A percentile compares a stretch with the other conserved stretches of the same genome.
phyloP scores from a whole-genome alignment of 768 basidiomycete genomes.

The Collybiopsis confluens region DNA sequence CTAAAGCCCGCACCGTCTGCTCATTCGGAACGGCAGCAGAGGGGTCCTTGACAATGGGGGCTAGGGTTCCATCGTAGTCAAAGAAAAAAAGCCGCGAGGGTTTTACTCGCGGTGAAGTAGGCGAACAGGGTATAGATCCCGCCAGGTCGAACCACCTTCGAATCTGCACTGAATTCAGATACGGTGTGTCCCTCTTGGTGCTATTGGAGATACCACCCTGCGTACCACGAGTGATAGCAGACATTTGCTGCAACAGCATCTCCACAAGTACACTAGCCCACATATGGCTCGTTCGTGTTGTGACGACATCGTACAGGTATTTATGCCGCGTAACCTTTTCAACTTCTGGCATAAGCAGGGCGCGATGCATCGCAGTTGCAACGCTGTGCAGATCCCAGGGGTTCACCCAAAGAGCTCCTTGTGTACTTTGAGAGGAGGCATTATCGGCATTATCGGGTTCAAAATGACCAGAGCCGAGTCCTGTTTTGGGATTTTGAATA shows the following conservation, averaged over 20 bases:
- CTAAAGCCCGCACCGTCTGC: slow-evolving; percentile 69
- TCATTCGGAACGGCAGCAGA: slow-evolving; percentile 80
- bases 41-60: slow-evolving; percentile 94
- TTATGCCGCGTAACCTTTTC: slow-evolving; percentile 77
- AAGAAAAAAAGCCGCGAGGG: slow-evolving; percentile 84
- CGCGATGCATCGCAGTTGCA: slow-evolving; percentile 84
- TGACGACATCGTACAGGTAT: slow-evolving; percentile 77
- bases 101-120: neutral
- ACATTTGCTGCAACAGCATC: slow-evolving; percentile 81
- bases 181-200: slow-evolving; percentile 80
- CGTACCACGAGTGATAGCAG: neutral
- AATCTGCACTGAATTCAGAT: slow-evolving; percentile 16
- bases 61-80: slow-evolving; percentile 96
- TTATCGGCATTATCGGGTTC: neutral
- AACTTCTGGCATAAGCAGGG: slow-evolving; percentile 71
- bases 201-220: neutral
- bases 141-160: slow-evolving; percentile 3
- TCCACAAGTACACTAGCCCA: slow-evolving; percentile 91
- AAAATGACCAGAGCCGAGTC: neutral
- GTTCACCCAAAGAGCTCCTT: slow-evolving; percentile 85
- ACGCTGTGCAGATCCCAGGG: slow-evolving; percentile 95
- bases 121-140: neutral
- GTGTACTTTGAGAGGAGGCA: slow-evolving; percentile 16
- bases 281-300: slow-evolving; percentile 89
- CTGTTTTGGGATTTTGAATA: neutral